Percentiles rank a stretch among this genome's conserved stretches.
These are phyloP conservation scores for Magnolia kwangsiensis DNA, from an alignment of 164 flowering plant species.

Conservation along the genomic window DNA sequence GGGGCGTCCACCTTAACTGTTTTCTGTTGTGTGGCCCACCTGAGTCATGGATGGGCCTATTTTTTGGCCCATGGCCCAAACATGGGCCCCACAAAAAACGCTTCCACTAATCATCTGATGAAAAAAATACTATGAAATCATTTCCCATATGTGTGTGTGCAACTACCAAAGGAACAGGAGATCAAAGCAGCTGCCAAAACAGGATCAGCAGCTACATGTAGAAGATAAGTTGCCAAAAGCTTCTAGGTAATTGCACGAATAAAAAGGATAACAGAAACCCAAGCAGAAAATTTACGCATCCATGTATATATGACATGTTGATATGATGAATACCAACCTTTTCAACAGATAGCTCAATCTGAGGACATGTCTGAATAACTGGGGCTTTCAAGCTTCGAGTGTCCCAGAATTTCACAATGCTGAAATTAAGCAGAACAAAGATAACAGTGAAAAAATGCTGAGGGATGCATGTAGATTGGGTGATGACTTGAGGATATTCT, in stretches of 20 bases:
- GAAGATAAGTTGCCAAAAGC: not conserved
- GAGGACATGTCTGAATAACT: slow-evolving; percentile 49
- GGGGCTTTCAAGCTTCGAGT: slow-evolving; percentile 55
- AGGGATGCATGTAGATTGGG: no score
- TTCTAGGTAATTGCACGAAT: no score
- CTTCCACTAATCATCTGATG: no score
- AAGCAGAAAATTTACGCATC: not conserved
- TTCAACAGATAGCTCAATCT: slow-evolving; percentile 25
- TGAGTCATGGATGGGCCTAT: no score
- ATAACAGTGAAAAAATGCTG: not conserved
- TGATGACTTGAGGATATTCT: not conserved
- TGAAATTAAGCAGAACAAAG: slow-evolving; percentile 27
- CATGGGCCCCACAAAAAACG: no score
- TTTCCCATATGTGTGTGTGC: no score
- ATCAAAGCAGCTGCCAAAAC: not conserved
- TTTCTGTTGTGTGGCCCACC: no score
- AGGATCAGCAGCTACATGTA: not conserved
- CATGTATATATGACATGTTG: not conserved
- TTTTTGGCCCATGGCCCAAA: no score
- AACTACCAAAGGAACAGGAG: no score
- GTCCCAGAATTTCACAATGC: slow-evolving; percentile 92
- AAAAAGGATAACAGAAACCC: not conserved
- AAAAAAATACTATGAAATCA: no score
- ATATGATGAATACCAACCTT: slow-evolving; percentile 36
- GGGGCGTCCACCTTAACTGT: no score